Base-by-base conservation (phyloP, 2,329 filamentous ascomycete species). In the Fonsecaea pugnacius region DNA sequence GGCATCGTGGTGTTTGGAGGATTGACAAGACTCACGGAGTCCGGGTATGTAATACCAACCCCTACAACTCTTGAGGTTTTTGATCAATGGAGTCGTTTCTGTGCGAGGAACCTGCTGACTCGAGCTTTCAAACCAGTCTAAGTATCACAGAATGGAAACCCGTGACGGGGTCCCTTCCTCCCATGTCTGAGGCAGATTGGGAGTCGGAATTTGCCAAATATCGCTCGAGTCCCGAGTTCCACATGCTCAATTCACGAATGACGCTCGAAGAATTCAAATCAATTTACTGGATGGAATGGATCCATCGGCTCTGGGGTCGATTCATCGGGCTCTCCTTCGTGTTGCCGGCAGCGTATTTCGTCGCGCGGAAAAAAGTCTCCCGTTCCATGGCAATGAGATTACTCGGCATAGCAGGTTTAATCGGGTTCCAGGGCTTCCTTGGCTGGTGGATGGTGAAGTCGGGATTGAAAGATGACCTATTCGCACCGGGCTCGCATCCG, bases 401-500 rank as follows among this genome's bases (percentile, higher is more conserved):
- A 14, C 80, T 87, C 46, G 94, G 92, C 12, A 98, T 99, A 68
- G 91, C 91, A 50, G 87, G 85, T 55, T 83, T 98, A 72, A 97
- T 99, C 73, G 95, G 92, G 60, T 95, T 96, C 77, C 95, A 99
- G 77, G 95, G 95, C 51, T 86, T 95, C 73, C 89, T 99, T 69
- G 95, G 95, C 60, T 99, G 95, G 95, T 99, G 95, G 92, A 99
- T 99, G 95, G 95, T 99, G 71, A 96, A 96, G 78, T 96, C 91
- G 10, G 95, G 95, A 1, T 83, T 99, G 67, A 96, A 94, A 76
- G 95, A 98, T 75, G 95, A 99, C 76, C 85, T 99, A 32, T 97
- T 99, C 75, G 91, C 91, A 21, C 90, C 91, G 2, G 95, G 93
- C 12, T 90, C 89, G 62, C 92, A 96, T 76, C 95, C 95, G 0